Base-by-base conservation (phyloP, 1,284 basidiomycete genomes). In the Irpex sp. region DNA sequence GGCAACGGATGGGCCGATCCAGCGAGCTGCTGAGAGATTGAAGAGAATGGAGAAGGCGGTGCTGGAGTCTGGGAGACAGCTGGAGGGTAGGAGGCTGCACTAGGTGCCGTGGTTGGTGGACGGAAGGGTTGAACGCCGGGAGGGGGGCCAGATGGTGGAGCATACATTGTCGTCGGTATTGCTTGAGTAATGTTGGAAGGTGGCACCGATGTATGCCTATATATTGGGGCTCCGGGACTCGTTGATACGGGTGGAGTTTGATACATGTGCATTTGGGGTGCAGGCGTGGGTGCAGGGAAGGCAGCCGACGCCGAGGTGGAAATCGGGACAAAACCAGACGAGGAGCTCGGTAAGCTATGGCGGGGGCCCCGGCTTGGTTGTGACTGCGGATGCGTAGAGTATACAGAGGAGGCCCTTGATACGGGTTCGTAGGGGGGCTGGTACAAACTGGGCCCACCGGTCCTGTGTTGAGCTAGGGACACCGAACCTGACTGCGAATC, bases 281-380 rank as follows among this genome's bases (percentile, higher is more conserved):
- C 39, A 43, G 39, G 39, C 8, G 68, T 65, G 13, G 74, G 55
- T 6, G 73, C 67, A 4, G 71, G 63, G 58, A 76, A 75, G 9
- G 74, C 69, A 13, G 75, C 75, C 8, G 76, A 68, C 21, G 70
- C 69, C 5, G 74, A 70, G 15, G 70, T 68, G 13, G 71, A 68
- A 31, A 77, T 67, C 13, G 75, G 74, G 63, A 83, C 75, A 68
- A 90, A 92, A n/a, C 89, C 89, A 15, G 90, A 89, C 0, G 88
- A 85, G 15, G 84, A 76, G 0, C 83, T 70, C 17, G 89, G 87
- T 64, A 90, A 75, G 67, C 86, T 90, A 66, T 87, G 85, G 60
- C 89, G 79, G n/a, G 86, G 83, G 49, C 82, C 83, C 9, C 60
- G 61, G 35, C 56, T 56, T 55, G 21, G n/a, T 35, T 31, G 53